These are phyloP conservation scores for Primulina eburnea DNA, from an alignment of 257 asterid genomes.

Conservation along the genomic window DNA sequence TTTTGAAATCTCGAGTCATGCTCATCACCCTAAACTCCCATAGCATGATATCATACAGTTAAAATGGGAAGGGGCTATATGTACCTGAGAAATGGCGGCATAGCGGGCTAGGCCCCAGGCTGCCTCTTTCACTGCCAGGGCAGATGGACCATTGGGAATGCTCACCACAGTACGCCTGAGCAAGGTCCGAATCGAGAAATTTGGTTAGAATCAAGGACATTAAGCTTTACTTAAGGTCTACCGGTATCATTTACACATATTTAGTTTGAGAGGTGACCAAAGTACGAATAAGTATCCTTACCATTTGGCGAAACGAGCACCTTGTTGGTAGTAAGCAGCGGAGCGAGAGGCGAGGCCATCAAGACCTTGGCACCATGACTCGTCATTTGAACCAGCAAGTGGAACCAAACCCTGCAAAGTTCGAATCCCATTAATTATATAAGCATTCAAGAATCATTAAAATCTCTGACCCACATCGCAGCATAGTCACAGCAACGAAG, in stretches of 20 bases:
- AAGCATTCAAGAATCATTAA: neutral
- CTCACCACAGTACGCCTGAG: conserved; percentile 95
- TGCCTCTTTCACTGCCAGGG: conserved; percentile 94
- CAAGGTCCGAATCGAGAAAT: neutral
- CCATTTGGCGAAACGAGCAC: conserved; percentile 98
- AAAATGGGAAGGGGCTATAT: neutral
- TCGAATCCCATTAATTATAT: neutral
- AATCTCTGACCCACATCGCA: neutral
- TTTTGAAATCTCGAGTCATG: neutral
- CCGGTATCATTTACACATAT: neutral
- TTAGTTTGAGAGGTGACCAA: neutral
- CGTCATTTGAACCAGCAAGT: conserved; percentile 84
- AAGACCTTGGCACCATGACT: conserved; percentile 98
- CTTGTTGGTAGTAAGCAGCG: conserved; percentile 97
- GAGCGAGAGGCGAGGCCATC: conserved; percentile 97
- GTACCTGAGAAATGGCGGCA: conserved; percentile 89
- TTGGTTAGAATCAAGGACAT: neutral
- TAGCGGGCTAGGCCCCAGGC: conserved; percentile 99
- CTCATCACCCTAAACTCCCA: too few species aligned
- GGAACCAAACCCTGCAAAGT: conserved; percentile 81
- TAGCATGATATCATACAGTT: neutral
- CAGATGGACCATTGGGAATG: conserved; percentile 94
- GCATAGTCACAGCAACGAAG: neutral
- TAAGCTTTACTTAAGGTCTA: neutral
- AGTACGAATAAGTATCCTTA: conserved; percentile 2